Evolutionary conservation across 495 filamentous ascomycete genomes (phyloP).

Genomic region (Podospora appendiculata): DNA sequence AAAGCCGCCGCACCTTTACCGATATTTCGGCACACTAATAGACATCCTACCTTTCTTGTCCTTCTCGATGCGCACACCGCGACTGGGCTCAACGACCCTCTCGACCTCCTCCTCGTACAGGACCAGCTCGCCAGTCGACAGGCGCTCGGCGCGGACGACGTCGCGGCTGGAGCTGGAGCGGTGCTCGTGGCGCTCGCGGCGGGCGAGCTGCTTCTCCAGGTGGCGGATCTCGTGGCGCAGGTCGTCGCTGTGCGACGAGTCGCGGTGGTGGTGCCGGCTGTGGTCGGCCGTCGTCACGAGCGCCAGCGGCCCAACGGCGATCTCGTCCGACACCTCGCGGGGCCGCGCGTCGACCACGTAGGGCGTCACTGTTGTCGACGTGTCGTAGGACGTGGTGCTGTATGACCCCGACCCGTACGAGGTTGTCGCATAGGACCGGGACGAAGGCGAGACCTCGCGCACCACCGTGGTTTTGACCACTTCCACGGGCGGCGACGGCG

Average conservation of each 20-base stretch:
- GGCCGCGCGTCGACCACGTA: constrained; percentile 22
- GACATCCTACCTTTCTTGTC: constrained; percentile 83
- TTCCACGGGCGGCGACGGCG: constrained; percentile 18
- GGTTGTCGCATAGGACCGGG: constrained; percentile 21
- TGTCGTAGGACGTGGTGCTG: constrained; percentile 7
- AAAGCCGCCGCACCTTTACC: constrained; percentile 29
- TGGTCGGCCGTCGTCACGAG: constrained; percentile 22
- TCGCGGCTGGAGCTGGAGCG: constrained; percentile 26
- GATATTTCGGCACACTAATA: constrained; percentile 53
- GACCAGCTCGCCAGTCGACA: constrained; percentile 44
- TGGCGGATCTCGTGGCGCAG: constrained; percentile 35
- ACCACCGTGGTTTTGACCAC: constrained; percentile 26
- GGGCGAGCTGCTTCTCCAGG: constrained; percentile 22
- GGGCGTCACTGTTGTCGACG: constrained; percentile 17
- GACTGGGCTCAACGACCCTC: constrained; percentile 42
- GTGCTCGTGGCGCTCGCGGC: constrained; percentile 2
- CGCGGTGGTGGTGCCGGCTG: constrained; percentile 8
- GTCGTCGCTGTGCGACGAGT: constrained; percentile 18
- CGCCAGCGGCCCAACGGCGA: constrained; percentile 46
- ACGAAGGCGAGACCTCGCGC: constrained; percentile 29
- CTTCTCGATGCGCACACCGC: constrained; percentile 62
- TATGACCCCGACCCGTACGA: constrained; percentile 15
- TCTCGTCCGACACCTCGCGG: constrained; percentile 39
- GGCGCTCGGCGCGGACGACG: constrained; percentile 37
- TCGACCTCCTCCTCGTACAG: constrained; percentile 47